Conservation (phyloP, 768 basidiomycete species). For the Lentinula raphanica region DNA sequence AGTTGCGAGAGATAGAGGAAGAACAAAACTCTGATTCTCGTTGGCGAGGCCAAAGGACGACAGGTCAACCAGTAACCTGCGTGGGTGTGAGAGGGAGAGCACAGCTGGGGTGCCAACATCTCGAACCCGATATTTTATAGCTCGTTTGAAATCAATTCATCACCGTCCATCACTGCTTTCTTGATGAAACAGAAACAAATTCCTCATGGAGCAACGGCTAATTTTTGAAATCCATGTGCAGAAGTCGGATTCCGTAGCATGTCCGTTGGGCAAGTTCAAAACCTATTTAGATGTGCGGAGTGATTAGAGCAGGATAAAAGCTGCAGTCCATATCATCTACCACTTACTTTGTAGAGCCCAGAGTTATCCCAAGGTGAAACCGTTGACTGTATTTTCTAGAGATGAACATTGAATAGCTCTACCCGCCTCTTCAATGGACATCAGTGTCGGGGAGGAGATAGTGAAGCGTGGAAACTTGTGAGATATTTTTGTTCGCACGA, state of each 20-base stretch:
- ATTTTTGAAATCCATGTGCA: background rate
- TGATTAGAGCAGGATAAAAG: too few relatives aligned
- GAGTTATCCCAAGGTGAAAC: too few relatives aligned
- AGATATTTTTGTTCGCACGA: background rate
- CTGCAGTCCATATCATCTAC: too few relatives aligned
- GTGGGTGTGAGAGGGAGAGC: constrained; percentile 3
- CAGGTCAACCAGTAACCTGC: constrained; percentile 7
- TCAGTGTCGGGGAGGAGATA: too few relatives aligned
- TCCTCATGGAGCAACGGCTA: background rate
- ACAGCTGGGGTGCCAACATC: background rate
- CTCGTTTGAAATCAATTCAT: background rate
- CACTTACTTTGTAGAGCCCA: too few relatives aligned
- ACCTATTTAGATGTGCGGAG: too few relatives aligned
- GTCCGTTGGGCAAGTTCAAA: too few relatives aligned
- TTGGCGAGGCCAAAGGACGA: background rate
- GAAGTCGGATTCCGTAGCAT: background rate
- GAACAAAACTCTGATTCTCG: constrained; percentile 2
- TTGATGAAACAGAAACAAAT: constrained; percentile 1
- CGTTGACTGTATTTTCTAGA: too few relatives aligned
- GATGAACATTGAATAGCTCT: background rate
- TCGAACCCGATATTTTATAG: background rate
- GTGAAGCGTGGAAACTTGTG: background rate
- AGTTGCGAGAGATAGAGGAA: background rate
- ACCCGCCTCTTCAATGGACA: background rate
- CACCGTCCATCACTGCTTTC: background rate